phyloP scores from a whole-genome alignment of 2,329 filamentous ascomycete species.

The Epicoccum sorghinum region DNA sequence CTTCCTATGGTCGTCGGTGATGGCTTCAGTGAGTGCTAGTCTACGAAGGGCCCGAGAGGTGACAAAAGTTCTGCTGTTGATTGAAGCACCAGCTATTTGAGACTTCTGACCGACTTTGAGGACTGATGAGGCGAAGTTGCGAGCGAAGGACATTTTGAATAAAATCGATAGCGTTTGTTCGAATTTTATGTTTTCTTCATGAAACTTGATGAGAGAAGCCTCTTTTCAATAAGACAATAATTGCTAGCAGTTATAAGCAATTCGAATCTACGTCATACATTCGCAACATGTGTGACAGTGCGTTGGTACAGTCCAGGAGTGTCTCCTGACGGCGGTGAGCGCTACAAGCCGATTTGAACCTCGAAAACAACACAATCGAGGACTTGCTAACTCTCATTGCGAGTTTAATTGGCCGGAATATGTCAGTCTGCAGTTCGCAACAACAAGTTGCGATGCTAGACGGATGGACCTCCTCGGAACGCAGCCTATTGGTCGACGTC shows the following conservation, averaged over 20 bases:
- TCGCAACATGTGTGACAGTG: conserved; percentile 3
- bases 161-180: neutral
- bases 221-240: neutral
- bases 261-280: conserved; percentile 9
- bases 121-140: conserved; percentile 10
- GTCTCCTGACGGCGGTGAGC: neutral
- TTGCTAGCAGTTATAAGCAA: neutral
- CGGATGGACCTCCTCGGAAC: neutral
- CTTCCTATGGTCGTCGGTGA: conserved; percentile 51
- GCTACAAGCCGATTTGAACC: no score
- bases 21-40: conserved; percentile 43
- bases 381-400: neutral
- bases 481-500: conserved; percentile 13
- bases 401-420: neutral
- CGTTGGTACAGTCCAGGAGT: neutral
- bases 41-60: neutral
- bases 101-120: conserved; percentile 10
- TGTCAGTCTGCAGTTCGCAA: neutral
- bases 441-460: neutral
- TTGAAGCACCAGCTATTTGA: neutral
- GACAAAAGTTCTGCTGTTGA: conserved; percentile 5
- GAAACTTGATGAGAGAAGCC: no score
- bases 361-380: no score
- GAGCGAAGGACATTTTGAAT: conserved; percentile 12
- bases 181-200: neutral